phyloP scores from a whole-genome alignment of 192 early-diverging fungal genomes.

The Backusella tuberculispora region DNA sequence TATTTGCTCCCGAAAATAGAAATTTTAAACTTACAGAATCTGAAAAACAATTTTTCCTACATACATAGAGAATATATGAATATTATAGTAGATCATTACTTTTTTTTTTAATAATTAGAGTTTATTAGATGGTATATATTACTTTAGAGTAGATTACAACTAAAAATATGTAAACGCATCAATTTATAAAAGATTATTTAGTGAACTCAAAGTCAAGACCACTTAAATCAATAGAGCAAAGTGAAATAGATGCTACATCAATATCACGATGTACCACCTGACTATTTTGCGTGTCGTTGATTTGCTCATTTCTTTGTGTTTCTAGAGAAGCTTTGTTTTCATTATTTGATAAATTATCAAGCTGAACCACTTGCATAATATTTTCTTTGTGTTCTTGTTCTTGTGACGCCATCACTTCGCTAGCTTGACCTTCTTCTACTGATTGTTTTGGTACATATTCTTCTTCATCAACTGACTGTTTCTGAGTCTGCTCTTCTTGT shows the following conservation, averaged over 20 bases:
- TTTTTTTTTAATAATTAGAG: no score
- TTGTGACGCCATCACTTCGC: background rate
- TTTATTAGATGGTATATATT: no score
- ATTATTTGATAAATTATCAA: background rate
- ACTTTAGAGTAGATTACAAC: no score
- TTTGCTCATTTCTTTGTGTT: background rate
- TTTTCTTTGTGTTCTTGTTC: background rate
- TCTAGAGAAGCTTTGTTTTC: background rate
- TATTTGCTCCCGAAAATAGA: no score
- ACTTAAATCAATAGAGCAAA: slow-evolving; percentile 15
- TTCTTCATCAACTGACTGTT: background rate
- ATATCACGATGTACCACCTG: background rate
- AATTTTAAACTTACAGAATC: no score
- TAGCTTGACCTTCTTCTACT: background rate
- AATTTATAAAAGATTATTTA: background rate
- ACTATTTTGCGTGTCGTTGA: background rate
- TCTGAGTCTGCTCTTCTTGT: no score
- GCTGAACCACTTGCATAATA: background rate
- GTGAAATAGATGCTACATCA: slow-evolving; percentile 14
- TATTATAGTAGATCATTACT: no score
- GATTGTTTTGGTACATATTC: background rate
- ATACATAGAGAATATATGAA: no score
- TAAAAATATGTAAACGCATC: background rate
- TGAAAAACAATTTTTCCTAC: no score
- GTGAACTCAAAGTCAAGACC: background rate